phyloP scores from a whole-genome alignment of 2,329 filamentous ascomycete genomes.

The Colletotrichum sp. region DNA sequence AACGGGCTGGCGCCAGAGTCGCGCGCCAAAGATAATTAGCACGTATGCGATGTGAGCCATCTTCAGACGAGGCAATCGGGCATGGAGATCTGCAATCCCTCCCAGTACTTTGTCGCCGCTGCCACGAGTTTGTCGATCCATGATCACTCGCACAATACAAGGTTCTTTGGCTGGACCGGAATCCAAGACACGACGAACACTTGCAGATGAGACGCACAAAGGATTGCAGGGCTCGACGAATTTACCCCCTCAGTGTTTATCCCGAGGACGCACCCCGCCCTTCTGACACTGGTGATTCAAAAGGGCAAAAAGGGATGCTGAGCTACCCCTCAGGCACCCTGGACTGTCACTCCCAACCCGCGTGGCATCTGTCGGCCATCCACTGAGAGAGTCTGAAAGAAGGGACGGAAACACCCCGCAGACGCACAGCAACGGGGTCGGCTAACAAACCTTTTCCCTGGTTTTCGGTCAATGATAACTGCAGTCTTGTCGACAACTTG shows the following conservation, averaged over 20 bases:
- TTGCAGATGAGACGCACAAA: neutral
- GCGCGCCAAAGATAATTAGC: neutral
- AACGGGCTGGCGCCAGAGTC: neutral
- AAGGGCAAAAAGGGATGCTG: neutral
- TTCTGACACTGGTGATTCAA: neutral
- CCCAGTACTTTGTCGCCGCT: neutral
- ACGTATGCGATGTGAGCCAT: neutral
- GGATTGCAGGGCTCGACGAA: neutral
- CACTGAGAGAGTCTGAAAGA: slow-evolving; percentile 5
- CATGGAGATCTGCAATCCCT: neutral
- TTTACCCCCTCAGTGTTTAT: neutral
- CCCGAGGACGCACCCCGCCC: neutral
- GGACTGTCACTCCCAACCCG: neutral
- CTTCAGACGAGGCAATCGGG: neutral
- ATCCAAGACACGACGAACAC: neutral
- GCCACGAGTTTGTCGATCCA: neutral
- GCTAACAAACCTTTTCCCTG: slow-evolving; percentile 4
- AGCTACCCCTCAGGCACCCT: neutral
- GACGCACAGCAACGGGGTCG: slow-evolving; percentile 4
- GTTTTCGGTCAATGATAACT: neutral
- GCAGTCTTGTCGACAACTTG: neutral
- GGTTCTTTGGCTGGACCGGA: neutral
- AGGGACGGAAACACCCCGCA: slow-evolving; percentile 14
- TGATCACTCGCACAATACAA: neutral
- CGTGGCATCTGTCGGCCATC: neutral